phyloP scores from a whole-genome alignment of 768 basidiomycete species.

The Scleroderma bovista region DNA sequence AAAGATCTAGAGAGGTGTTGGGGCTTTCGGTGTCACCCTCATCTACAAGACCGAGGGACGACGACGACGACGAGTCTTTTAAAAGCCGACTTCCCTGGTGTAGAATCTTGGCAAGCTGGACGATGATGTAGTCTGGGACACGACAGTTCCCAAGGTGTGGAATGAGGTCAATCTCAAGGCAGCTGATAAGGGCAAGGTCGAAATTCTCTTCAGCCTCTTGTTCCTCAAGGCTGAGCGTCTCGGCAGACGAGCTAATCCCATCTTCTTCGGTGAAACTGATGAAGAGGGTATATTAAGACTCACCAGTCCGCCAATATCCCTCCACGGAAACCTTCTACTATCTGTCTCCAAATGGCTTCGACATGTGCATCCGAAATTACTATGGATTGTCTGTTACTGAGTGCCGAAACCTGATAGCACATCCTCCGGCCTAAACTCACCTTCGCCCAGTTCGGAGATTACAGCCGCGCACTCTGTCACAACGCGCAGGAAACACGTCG shows the following conservation, averaged over 20 bases:
- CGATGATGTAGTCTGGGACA: slow-evolving; percentile 67
- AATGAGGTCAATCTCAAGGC: slow-evolving; percentile 75
- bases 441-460: slow-evolving; percentile 44
- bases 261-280: neutral
- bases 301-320: slow-evolving; percentile 85
- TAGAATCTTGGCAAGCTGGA: slow-evolving; percentile 63
- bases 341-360: slow-evolving; percentile 81
- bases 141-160: slow-evolving; percentile 66
- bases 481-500: slow-evolving; percentile 65
- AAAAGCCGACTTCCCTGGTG: slow-evolving; percentile 68
- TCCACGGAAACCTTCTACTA: slow-evolving; percentile 76
- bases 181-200: slow-evolving; percentile 71
- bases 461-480: slow-evolving; percentile 60
- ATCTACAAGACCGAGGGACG: slow-evolving; percentile 7
- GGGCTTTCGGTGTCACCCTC: slow-evolving; percentile 4
- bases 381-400: slow-evolving; percentile 14
- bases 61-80: slow-evolving; percentile 18
- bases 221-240: slow-evolving; percentile 52
- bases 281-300: slow-evolving; percentile 17
- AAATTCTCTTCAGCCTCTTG: slow-evolving; percentile 83
- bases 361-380: slow-evolving; percentile 58
- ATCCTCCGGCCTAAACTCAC: slow-evolving; percentile 36
- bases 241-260: slow-evolving; percentile 45
- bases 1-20: slow-evolving; percentile 9
- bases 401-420: neutral